A percentile compares a stretch with the other conserved stretches of the same genome.
phyloP scores from a whole-genome alignment of 331 rosid genomes.

The Malus hybrid region DNA sequence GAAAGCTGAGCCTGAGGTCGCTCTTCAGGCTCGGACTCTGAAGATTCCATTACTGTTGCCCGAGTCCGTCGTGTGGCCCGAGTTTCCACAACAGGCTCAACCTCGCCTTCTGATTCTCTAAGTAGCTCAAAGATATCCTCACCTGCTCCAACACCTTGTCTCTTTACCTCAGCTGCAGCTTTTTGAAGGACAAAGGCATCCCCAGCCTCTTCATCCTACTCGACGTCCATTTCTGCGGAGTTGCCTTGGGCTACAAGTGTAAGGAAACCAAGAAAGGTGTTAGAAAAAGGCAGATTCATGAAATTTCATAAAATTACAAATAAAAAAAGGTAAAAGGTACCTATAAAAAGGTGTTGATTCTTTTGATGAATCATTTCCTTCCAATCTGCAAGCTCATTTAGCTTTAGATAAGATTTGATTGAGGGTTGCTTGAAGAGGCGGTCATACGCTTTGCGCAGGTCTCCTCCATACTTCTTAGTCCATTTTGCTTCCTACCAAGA shows the following conservation, averaged over 20 bases:
- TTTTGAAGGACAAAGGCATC: accelerated
- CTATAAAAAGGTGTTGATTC: too few species aligned
- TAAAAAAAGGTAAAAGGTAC: accelerated
- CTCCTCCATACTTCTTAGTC: accelerated
- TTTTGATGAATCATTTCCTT: too few species aligned
- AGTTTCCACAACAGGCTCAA: accelerated
- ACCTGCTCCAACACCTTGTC: accelerated
- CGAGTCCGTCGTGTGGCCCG: accelerated
- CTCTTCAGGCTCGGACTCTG: too few species aligned
- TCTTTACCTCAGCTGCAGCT: accelerated
- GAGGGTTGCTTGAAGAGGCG: accelerated
- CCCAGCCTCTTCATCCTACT: accelerated
- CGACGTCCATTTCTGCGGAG: accelerated
- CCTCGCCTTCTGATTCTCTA: accelerated
- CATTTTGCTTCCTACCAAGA: too few species aligned
- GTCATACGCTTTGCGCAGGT: accelerated
- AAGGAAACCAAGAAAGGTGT: accelerated
- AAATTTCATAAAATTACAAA: too few species aligned
- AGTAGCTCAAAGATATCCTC: too few species aligned
- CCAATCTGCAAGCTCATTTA: accelerated
- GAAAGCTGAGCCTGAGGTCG: too few species aligned
- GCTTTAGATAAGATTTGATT: accelerated
- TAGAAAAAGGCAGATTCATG: too few species aligned
- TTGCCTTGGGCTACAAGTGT: accelerated
- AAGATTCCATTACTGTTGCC: accelerated